These are phyloP conservation scores for Diospyros lotus DNA, from an alignment of 148 eudicot species.

Conservation along the genomic window DNA sequence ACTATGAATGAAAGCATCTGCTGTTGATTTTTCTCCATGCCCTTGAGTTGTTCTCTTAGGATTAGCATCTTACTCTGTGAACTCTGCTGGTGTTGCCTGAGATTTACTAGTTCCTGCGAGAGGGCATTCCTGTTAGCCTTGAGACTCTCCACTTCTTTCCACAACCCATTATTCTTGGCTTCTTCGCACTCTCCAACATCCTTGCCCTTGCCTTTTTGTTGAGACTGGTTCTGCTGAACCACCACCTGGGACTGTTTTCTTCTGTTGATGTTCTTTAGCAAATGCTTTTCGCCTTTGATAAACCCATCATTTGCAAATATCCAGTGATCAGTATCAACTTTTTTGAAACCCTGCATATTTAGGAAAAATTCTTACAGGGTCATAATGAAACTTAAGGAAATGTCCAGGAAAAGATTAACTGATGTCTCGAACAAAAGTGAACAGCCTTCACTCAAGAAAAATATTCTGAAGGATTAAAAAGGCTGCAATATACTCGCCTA, in stretches of 20 bases:
- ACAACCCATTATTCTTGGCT: constrained; percentile 31
- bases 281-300: constrained; percentile 64
- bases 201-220: constrained; percentile 25
- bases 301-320: constrained; percentile 66
- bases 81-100: constrained; percentile 53
- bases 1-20: constrained; percentile 80
- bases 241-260: constrained; percentile 48
- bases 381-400: neutral
- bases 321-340: constrained; percentile 73
- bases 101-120: constrained; percentile 59
- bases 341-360: constrained; percentile 66
- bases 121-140: constrained; percentile 54
- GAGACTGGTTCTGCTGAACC: constrained; percentile 25
- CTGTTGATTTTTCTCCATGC: constrained; percentile 82
- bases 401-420: too few relatives aligned
- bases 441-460: too few relatives aligned
- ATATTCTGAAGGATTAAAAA: too few relatives aligned
- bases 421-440: too few relatives aligned
- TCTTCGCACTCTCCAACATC: constrained; percentile 30
- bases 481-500: too few relatives aligned
- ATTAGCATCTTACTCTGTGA: constrained; percentile 57
- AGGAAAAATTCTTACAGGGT: neutral
- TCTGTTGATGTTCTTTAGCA: constrained; percentile 54
- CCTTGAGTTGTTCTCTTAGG: constrained; percentile 58
- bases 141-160: constrained; percentile 73